Evolutionary conservation across 2,329 filamentous ascomycete species (phyloP), one percentile per base, ranked within the genome.

Genomic region (Phyllosticta citribraziliensis): DNA sequence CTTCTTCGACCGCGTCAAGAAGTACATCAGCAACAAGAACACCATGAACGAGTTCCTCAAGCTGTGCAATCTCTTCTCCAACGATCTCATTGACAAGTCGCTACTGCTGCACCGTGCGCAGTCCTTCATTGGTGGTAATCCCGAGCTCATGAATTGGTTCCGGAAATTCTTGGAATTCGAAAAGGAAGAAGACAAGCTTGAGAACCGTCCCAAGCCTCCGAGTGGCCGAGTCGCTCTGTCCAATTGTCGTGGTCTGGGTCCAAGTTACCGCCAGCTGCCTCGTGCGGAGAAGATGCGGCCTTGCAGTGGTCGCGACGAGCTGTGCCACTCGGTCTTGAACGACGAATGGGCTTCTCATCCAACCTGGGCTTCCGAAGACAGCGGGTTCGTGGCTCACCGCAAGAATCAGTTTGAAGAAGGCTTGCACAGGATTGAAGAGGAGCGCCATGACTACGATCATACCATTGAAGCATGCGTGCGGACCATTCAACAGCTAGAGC

Each of bases 281-380:
- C 94, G 93, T 75, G 82, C 91, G 61, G 94, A 97, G 73, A 88
- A 91, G 11, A 85, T 94, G 63, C 95, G 96, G 77, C 85, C 88
- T 0, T 99, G 94, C 77, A 94, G 90, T 70, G 94, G 94, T 11
- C 88, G 94, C 54, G 94, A 99, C 70, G 91, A 96, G 73, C 86
- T 99, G 67, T 99, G 94, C 76, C 88, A 90, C 66, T 87, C 88
- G 24, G 93, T 99, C 0, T 80, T 99, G 60, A 99, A 99, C 66
- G 94, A 99, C 67, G 90, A 97, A 67, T 99, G 94, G 94, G 94
- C 94, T 1, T 97, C 93, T 25, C 94, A 99, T 75, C 94, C 94
- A 3, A 99, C 94, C 0, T 99, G 94, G 94, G 94, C 93, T 1
- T 97, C 93, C 0, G 94, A 99, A 74, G 94, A 99, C 71, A 96